Percentiles rank a stretch among this genome's conserved stretches.
These are phyloP conservation scores for Lachnellula occidentalis DNA, from an alignment of 2,329 filamentous ascomycete genomes.

Conservation along the genomic window DNA sequence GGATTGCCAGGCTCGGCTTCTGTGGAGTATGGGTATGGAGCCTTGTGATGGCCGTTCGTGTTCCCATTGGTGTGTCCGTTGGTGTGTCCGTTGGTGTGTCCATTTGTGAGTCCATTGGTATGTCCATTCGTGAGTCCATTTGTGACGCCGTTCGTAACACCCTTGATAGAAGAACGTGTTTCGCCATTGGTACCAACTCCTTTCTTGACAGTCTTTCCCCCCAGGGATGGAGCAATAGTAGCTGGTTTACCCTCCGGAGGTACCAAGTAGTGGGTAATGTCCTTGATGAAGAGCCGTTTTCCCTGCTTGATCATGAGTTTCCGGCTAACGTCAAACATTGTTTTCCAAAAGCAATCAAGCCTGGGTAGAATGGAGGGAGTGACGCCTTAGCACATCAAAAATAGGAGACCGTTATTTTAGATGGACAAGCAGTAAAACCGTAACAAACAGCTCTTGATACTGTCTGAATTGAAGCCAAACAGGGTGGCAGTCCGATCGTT, in stretches of 20 bases:
- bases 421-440: no score
- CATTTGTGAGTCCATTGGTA: slow-evolving; percentile 25
- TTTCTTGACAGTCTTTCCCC: slow-evolving; percentile 26
- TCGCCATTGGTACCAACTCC: slow-evolving; percentile 28
- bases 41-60: slow-evolving; percentile 27
- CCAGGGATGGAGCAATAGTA: slow-evolving; percentile 71
- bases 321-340: neutral
- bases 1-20: slow-evolving; percentile 67
- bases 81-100: slow-evolving; percentile 17
- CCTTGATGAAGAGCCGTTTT: slow-evolving; percentile 96
- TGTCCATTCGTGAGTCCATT: slow-evolving; percentile 27
- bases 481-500: no score
- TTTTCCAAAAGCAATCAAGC: neutral
- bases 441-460: no score
- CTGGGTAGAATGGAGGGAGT: neutral
- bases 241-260: slow-evolving; percentile 65
- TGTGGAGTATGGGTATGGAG: slow-evolving; percentile 54
- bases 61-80: slow-evolving; percentile 29
- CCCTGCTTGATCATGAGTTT: slow-evolving; percentile 53
- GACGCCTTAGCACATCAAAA: neutral
- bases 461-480: no score
- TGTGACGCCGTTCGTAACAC: slow-evolving; percentile 26
- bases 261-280: slow-evolving; percentile 89
- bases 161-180: slow-evolving; percentile 20
- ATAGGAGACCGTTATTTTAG: neutral